Conservation (phyloP, 163 green algal species). For the Smithsoniella earleae region DNA sequence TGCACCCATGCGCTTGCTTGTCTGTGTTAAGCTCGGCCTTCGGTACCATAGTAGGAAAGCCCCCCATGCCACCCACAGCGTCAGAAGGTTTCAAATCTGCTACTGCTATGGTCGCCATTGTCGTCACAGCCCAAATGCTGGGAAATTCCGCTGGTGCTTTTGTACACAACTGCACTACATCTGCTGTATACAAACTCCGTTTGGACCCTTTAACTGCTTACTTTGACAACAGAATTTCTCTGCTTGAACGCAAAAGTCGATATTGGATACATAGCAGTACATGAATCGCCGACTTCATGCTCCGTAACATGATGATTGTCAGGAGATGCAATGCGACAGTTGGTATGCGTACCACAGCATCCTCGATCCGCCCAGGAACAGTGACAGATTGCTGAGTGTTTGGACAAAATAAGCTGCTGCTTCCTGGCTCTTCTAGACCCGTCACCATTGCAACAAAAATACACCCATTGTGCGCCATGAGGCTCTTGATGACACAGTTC, state of each 20-base stretch:
- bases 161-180: conserved; percentile 20
- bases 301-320: background rate
- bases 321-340: background rate
- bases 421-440: background rate
- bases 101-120: background rate
- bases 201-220: no score
- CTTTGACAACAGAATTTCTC: no score
- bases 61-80: background rate
- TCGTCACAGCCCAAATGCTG: conserved; percentile 28
- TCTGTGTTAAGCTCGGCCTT: conserved; percentile 16
- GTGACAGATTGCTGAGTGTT: background rate
- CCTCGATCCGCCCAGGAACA: conserved; percentile 21
- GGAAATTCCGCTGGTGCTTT: background rate
- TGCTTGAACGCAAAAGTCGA: no score
- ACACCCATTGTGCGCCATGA: background rate
- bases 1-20: background rate
- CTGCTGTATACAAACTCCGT: no score
- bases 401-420: background rate
- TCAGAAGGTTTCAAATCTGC: background rate
- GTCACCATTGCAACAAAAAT: conserved; percentile 11
- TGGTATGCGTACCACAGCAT: background rate
- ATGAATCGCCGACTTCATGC: no score
- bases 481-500: background rate
- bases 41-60: background rate
- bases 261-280: no score